phyloP scores from a whole-genome alignment of 108 stramenopile species.

The Mediolabrus comicus region DNA sequence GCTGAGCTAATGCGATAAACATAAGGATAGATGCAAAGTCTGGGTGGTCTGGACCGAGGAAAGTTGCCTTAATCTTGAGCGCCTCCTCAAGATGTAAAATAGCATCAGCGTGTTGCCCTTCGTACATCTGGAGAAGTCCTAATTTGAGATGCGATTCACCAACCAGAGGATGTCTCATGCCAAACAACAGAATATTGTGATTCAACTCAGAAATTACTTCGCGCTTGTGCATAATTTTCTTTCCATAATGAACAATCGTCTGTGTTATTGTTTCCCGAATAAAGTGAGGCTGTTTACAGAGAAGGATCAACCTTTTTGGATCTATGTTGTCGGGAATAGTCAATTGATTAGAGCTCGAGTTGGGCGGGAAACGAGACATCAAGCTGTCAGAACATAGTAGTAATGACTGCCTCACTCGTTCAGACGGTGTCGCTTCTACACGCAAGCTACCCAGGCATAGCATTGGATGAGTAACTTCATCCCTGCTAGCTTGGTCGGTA shows the following conservation, averaged over 20 bases:
- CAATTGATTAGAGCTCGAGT: background rate
- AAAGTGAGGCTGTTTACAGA: constrained; percentile 18
- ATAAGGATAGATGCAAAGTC: constrained; percentile 40
- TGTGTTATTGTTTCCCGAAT: constrained; percentile 17
- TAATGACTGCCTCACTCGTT: constrained; percentile 29
- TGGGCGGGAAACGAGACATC: background rate
- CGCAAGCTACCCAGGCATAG: constrained; percentile 34
- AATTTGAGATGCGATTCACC: constrained; percentile 30
- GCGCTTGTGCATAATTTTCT: constrained; percentile 23
- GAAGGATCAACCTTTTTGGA: constrained; percentile 7
- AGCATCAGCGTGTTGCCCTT: constrained; percentile 22
- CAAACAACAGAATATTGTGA: constrained; percentile 24
- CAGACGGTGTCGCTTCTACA: constrained; percentile 18
- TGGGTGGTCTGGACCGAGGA: constrained; percentile 24
- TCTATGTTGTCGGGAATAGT: background rate
- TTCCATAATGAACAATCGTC: constrained; percentile 27
- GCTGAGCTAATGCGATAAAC: constrained; percentile 30
- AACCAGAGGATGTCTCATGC: constrained; percentile 35
- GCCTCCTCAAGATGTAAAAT: constrained; percentile 28
- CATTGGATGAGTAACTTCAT: constrained; percentile 36
- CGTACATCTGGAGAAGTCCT: constrained; percentile 29
- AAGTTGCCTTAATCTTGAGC: constrained; percentile 22
- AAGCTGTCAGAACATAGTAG: constrained; percentile 13
- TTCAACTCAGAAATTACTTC: constrained; percentile 28
- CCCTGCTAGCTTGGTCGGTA: background rate